Percentiles rank a stretch among this genome's conserved stretches.
These are phyloP conservation scores for Komagataella kurtzmanii DNA, from an alignment of 805 yeast genomes.

Conservation along the genomic window DNA sequence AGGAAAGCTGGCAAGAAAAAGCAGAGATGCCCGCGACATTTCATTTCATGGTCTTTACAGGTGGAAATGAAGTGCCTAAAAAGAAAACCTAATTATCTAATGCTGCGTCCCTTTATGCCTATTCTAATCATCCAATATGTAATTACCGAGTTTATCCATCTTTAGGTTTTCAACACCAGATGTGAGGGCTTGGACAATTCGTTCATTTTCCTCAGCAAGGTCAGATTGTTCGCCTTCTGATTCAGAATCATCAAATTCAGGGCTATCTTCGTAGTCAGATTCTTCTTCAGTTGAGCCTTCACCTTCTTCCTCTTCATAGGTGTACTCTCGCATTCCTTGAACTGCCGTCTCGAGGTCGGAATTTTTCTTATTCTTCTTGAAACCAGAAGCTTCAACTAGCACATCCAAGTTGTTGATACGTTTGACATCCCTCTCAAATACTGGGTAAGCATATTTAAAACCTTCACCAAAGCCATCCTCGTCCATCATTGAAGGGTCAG, in stretches of 20 bases:
- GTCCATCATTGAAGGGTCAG: constrained; percentile 61
- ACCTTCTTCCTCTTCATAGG: constrained; percentile 18
- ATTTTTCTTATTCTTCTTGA: constrained; percentile 24
- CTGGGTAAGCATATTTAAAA: constrained; percentile 63
- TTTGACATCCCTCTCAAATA: constrained; percentile 60
- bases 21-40: background rate
- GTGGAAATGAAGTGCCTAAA: too few species aligned
- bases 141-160: constrained; percentile 76
- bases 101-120: background rate
- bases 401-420: constrained; percentile 63
- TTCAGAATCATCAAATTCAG: constrained; percentile 19
- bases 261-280: constrained; percentile 18
- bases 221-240: constrained; percentile 22
- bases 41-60: background rate
- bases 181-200: constrained; percentile 59
- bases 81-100: background rate
- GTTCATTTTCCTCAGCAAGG: constrained; percentile 24
- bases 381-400: constrained; percentile 90
- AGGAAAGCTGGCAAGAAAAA: background rate
- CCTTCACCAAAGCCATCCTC: constrained; percentile 77
- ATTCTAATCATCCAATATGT: constrained; percentile 39
- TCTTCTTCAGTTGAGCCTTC: constrained; percentile 23
- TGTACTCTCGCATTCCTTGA: constrained; percentile 39
- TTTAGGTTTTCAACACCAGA: constrained; percentile 51
- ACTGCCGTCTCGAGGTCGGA: constrained; percentile 58